phyloP scores from a whole-genome alignment of 305 asterid species.

The Solanum hybrid region DNA sequence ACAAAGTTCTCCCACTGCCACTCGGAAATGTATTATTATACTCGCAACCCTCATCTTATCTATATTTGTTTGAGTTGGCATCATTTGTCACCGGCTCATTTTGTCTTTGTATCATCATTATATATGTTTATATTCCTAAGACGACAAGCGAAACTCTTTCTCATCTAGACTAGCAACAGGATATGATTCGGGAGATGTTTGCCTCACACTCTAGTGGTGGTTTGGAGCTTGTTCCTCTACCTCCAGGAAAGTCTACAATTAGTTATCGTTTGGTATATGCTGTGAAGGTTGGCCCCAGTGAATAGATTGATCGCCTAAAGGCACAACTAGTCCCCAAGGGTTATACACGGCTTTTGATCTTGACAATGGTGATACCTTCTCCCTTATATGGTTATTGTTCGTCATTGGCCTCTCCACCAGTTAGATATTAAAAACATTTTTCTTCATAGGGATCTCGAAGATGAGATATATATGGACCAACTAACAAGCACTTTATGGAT shows the following conservation, averaged over 20 bases:
- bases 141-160: not conserved
- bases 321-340: not conserved
- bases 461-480: not conserved
- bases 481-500: not conserved
- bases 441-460: not conserved
- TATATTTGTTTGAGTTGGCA: not conserved
- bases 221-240: not conserved
- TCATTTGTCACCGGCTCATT: not conserved
- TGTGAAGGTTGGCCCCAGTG: not conserved
- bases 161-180: not conserved
- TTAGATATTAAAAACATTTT: not conserved
- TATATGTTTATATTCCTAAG: not conserved
- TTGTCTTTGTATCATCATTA: not conserved
- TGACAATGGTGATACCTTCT: not conserved
- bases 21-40: not conserved
- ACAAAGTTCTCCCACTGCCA: not conserved
- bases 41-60: not conserved
- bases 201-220: not conserved
- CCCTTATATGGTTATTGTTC: not conserved
- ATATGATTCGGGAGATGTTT: not conserved
- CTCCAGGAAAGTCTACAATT: not conserved
- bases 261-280: not conserved
- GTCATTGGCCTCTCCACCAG: not conserved
- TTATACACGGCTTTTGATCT: not conserved
- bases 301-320: not conserved